Conservation (phyloP, 2,329 filamentous ascomycete genomes). For the Cyphellophora attinorum region DNA sequence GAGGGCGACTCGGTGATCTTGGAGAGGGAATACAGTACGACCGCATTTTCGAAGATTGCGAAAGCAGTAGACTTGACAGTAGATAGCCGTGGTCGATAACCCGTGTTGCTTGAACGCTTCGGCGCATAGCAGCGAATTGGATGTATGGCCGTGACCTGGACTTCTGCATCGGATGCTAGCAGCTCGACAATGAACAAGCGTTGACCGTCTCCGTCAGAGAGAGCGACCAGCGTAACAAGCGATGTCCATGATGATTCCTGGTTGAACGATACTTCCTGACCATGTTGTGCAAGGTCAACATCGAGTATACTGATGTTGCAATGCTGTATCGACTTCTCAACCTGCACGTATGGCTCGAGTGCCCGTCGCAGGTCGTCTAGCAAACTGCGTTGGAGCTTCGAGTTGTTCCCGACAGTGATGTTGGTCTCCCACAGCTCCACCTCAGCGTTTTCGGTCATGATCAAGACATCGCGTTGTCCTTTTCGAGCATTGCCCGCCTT, state of each 20-base stretch:
- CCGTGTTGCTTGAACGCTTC: conserved; percentile 29
- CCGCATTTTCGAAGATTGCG: conserved; percentile 66
- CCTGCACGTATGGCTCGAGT: conserved; percentile 38
- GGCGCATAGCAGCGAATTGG: conserved; percentile 57
- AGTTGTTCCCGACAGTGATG: conserved; percentile 72
- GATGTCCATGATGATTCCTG: conserved; percentile 33
- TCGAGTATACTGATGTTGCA: conserved; percentile 63
- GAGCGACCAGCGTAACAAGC: conserved; percentile 52
- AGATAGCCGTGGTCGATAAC: conserved; percentile 56
- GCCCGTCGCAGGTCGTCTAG: conserved; percentile 53
- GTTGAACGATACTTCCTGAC: conserved; percentile 23
- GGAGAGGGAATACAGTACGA: conserved; percentile 66
- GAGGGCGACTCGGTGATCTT: conserved; percentile 61
- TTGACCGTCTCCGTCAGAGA: conserved; percentile 43
- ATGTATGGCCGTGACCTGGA: conserved; percentile 56
- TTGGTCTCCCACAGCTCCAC: conserved; percentile 83
- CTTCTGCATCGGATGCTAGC: conserved; percentile 45
- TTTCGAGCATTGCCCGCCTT: conserved; percentile 60
- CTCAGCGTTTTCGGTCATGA: conserved; percentile 66
- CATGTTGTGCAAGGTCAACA: conserved; percentile 37
- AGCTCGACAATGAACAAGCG: conserved; percentile 71
- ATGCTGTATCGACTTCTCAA: conserved; percentile 33
- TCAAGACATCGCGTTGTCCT: conserved; percentile 76
- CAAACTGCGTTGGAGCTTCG: conserved; percentile 62
- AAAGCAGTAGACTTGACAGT: conserved; percentile 74